Evolutionary conservation across 2,329 filamentous ascomycete genomes (phyloP).

Genomic region (Trichophyton verrucosum): DNA sequence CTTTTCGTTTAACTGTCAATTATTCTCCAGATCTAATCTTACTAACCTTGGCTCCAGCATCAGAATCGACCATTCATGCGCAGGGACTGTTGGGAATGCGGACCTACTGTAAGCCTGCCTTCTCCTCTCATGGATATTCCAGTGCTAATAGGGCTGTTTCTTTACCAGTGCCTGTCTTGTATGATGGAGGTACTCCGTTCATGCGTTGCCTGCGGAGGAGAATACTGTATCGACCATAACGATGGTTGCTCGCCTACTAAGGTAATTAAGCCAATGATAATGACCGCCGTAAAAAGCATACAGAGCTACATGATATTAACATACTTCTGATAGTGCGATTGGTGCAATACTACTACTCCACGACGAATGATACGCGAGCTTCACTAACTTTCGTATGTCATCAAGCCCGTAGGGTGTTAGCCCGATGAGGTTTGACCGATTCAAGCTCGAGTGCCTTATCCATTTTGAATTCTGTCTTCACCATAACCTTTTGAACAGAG

Average conservation of each 20-base stretch:
- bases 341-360: constrained; percentile 28
- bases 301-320: neutral
- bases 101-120: constrained; percentile 52
- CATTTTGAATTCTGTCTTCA: too few species aligned
- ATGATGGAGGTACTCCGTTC: constrained; percentile 57
- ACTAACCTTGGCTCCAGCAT: constrained; percentile 16
- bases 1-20: neutral
- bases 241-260: constrained; percentile 60
- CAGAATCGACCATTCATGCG: constrained; percentile 38
- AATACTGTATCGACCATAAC: constrained; percentile 75
- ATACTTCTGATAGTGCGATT: constrained; percentile 26
- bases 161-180: constrained; percentile 52
- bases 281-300: neutral
- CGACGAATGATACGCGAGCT: neutral
- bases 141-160: neutral
- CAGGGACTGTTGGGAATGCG: constrained; percentile 75
- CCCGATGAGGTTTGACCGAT: too few species aligned
- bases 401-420: too few species aligned
- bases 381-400: neutral
- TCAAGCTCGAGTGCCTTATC: too few species aligned
- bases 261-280: constrained; percentile 20
- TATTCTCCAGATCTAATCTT: neutral
- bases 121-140: neutral
- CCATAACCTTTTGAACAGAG: neutral
- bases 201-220: constrained; percentile 61